A percentile compares a stretch with the other conserved stretches of the same genome.
phyloP scores from a whole-genome alignment of 129 eudicot species.

The Calendula officinalis region DNA sequence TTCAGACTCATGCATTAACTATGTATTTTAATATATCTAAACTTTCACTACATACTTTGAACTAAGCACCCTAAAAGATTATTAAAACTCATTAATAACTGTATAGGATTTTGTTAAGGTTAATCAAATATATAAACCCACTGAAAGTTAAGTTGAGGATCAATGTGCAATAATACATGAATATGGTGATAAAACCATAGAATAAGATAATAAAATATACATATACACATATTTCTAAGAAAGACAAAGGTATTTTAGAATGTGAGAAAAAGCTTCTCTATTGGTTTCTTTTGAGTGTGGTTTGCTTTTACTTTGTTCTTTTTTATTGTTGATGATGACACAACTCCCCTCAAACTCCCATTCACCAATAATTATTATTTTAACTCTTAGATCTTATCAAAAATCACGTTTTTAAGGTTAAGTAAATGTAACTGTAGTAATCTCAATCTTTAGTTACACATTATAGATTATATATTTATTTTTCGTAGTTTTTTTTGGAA shows the following conservation, averaged over 20 bases:
- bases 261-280: constrained; percentile 26
- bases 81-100: not conserved
- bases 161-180: constrained; percentile 8
- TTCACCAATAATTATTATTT: constrained; percentile 15
- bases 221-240: constrained; percentile 19
- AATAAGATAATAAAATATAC: constrained; percentile 3
- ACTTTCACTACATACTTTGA: too few relatives aligned
- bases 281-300: constrained; percentile 31
- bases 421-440: not conserved
- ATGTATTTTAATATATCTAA: too few relatives aligned
- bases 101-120: not conserved
- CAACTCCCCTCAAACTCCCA: constrained; percentile 12
- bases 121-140: not conserved
- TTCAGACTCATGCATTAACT: too few relatives aligned
- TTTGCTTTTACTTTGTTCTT: constrained; percentile 20
- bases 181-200: not conserved
- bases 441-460: not conserved
- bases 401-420: constrained; percentile 13
- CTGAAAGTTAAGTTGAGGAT: constrained; percentile 9
- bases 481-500: not conserved
- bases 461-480: not conserved
- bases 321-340: constrained; percentile 33
- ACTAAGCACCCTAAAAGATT: too few relatives aligned
- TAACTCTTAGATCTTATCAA: constrained; percentile 18
- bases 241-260: constrained; percentile 33